Evolutionary conservation across 75 land plant species (phyloP), one percentile per base, ranked within the genome.

Genomic region (Adiantum capillusveneris): DNA sequence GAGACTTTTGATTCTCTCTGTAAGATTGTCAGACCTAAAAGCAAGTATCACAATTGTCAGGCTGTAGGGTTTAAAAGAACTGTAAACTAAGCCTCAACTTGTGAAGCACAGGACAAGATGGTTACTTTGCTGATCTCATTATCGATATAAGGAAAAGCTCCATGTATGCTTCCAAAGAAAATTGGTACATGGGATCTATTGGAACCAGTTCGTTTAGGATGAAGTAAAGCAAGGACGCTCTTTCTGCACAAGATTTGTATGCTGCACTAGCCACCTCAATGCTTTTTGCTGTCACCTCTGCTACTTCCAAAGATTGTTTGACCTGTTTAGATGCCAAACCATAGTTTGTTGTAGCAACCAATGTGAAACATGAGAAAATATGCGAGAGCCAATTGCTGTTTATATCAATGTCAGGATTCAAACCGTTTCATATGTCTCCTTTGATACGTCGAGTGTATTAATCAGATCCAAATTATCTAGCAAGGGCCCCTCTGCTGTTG

Each of bases 171-270:
- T 68, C 71, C 56, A 68, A 41, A 14, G 71, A 68, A 29, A 68
- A 68, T 41, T 68, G 71, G 53, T 68, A 68, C 71, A 68, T 68
- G 21, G 71, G 71, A 49, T 68, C 71, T 17, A 68, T 68, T 52
- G 63, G 36, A 17, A 60, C 56, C 28, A 68, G 56, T 30, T 68
- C 71, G 28, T 43, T 68, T 3, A 68, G 45, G 11, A 68, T 42
- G 36, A 68, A 68, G 71, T 68, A 68, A 16, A 68, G 64, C 6
- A 68, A 37, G 13, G 71, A 59, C 9, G 71, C 71, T 53, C 71
- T 25, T 46, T 68, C 71, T 7, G 71, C 71, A 53, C 58, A 56
- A 11, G 71, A 46, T 51, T 68, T 68, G 29, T 68, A 68, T 18
- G 71, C 71, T 49, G 71, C 65, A 53, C 71, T 68, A 14, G 71